Conservation (phyloP, 2,329 filamentous ascomycete species). For the Didymella lethalis region DNA sequence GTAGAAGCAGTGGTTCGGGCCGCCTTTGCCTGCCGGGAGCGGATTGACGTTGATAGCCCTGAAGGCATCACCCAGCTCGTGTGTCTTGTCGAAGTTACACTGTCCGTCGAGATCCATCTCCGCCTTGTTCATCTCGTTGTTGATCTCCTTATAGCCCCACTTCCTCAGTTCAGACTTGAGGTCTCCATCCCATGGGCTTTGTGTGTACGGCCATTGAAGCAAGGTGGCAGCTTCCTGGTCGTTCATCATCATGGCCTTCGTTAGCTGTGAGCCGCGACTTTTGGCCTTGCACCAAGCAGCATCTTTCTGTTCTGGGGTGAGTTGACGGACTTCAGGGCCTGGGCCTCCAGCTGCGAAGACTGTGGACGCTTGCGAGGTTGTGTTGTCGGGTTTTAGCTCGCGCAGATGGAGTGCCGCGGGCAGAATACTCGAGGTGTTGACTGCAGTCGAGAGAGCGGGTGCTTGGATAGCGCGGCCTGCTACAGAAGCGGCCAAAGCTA, state of each 20-base stretch:
- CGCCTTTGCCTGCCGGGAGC: constrained; percentile 4
- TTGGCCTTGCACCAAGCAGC: constrained; percentile 46
- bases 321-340: background rate
- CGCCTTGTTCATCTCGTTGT: background rate
- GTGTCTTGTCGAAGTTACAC: constrained; percentile 19
- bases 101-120: constrained; percentile 2
- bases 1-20: constrained; percentile 22
- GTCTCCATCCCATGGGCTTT: constrained; percentile 23
- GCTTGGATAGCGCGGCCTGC: constrained; percentile 3
- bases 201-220: constrained; percentile 13
- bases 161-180: constrained; percentile 18
- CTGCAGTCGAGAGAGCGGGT: background rate
- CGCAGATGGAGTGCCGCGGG: background rate
- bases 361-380: background rate
- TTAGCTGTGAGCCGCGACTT: constrained; percentile 19
- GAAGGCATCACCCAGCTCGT: constrained; percentile 16
- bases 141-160: constrained; percentile 22
- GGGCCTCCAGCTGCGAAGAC: background rate
- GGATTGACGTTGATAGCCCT: constrained; percentile 15
- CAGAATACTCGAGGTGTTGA: background rate
- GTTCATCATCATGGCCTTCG: constrained; percentile 22
- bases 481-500: background rate
- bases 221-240: constrained; percentile 16
- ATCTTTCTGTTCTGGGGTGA: constrained; percentile 3
- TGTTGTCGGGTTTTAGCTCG: background rate